These are phyloP conservation scores for Knoxdaviesia proteae DNA, from an alignment of 2,329 filamentous ascomycete species.

Conservation along the genomic window DNA sequence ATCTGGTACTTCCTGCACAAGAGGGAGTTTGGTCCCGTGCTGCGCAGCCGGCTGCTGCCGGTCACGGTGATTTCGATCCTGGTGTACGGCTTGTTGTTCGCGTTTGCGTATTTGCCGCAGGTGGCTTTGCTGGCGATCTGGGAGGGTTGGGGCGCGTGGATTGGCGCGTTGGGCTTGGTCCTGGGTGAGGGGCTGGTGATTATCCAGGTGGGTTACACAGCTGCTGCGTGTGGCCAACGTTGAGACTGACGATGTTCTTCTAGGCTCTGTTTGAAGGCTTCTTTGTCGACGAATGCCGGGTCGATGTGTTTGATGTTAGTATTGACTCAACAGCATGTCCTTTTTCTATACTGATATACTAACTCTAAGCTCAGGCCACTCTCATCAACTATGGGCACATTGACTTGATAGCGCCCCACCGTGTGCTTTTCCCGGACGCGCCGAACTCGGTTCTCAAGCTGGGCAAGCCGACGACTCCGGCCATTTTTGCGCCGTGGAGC, in stretches of 20 bases:
- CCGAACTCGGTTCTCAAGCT: constrained; percentile 59
- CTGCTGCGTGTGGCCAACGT: neutral
- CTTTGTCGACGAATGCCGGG: constrained; percentile 58
- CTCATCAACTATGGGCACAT: constrained; percentile 54
- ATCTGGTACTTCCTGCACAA: constrained; percentile 65
- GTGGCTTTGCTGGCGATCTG: constrained; percentile 79
- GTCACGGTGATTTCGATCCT: constrained; percentile 63
- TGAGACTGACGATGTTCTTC: neutral
- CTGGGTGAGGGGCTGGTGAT: constrained; percentile 65
- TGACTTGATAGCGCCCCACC: constrained; percentile 44
- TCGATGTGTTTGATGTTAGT: constrained; percentile 66
- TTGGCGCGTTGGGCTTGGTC: constrained; percentile 71
- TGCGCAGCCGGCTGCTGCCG: constrained; percentile 57
- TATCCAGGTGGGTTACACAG: constrained; percentile 18
- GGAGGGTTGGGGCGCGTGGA: constrained; percentile 70
- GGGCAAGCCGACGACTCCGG: constrained; percentile 56
- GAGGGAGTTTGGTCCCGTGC: constrained; percentile 64
- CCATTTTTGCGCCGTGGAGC: constrained; percentile 75
- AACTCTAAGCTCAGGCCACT: constrained; percentile 26
- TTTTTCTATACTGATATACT: neutral
- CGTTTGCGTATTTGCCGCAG: constrained; percentile 75
- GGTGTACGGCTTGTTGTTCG: constrained; percentile 69
- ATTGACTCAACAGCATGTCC: neutral
- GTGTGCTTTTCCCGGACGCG: constrained; percentile 45
- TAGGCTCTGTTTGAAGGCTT: constrained; percentile 52